Evolutionary conservation across 2,329 filamentous ascomycete species (phyloP).

Genomic region (Neofusicoccum cordaticola): DNA sequence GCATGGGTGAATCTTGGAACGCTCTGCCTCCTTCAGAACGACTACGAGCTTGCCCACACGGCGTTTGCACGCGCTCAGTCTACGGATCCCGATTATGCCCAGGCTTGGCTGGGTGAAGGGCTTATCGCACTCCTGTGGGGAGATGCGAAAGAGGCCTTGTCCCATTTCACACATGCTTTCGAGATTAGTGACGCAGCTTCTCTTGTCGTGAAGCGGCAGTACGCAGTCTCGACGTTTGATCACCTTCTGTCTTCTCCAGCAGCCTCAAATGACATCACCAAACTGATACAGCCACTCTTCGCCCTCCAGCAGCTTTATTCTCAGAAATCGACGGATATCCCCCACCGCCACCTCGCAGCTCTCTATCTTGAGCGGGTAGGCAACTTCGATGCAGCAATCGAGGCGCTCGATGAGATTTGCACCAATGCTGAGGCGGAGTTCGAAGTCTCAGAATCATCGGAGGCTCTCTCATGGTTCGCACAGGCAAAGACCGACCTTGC

Average conservation of each 20-base stretch:
- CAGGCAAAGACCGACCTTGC: slow-evolving; percentile 84
- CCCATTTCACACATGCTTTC: slow-evolving; percentile 89
- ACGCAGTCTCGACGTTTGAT: slow-evolving; percentile 79
- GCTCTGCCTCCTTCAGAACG: slow-evolving; percentile 79
- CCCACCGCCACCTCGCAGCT: slow-evolving; percentile 73
- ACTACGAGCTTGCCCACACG: slow-evolving; percentile 81
- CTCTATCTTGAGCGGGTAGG: slow-evolving; percentile 79
- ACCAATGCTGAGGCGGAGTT: slow-evolving; percentile 73
- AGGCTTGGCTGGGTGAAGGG: slow-evolving; percentile 92
- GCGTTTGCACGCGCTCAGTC: slow-evolving; percentile 90
- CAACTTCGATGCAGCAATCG: slow-evolving; percentile 63
- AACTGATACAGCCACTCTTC: slow-evolving; percentile 81
- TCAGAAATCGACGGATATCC: slow-evolving; percentile 67
- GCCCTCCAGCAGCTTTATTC: slow-evolving; percentile 77
- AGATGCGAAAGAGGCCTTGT: slow-evolving; percentile 72
- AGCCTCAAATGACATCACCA: slow-evolving; percentile 51
- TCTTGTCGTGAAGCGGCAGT: slow-evolving; percentile 71
- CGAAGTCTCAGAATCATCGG: slow-evolving; percentile 74
- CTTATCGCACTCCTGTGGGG: slow-evolving; percentile 76
- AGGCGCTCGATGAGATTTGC: slow-evolving; percentile 65
- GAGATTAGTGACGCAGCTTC: slow-evolving; percentile 82
- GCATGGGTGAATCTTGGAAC: slow-evolving; percentile 90
- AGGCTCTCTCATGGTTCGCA: slow-evolving; percentile 72
- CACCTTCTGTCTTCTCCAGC: slow-evolving; percentile 62
- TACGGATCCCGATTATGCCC: slow-evolving; percentile 86